These are phyloP conservation scores for Gryganskiella cystojenkinii DNA, from an alignment of 192 early-diverging fungal species.

Conservation along the genomic window DNA sequence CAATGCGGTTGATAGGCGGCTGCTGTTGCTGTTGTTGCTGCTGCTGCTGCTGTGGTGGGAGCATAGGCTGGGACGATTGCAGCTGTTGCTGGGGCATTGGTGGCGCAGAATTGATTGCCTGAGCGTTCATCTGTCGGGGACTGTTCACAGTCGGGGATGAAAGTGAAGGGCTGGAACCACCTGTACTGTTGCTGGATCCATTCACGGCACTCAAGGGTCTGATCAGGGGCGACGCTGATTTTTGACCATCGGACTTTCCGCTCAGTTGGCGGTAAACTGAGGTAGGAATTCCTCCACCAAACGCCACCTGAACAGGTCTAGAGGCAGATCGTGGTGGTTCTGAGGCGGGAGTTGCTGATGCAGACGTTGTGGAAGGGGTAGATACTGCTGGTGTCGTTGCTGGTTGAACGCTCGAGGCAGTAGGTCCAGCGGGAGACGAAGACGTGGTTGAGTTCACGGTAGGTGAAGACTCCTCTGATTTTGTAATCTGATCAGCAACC, in stretches of 20 bases:
- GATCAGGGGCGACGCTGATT: constrained; percentile 36
- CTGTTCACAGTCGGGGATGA: constrained; percentile 35
- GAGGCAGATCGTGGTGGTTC: constrained; percentile 28
- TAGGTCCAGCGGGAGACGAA: constrained; percentile 8
- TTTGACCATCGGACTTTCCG: constrained; percentile 58
- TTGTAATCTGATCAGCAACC: constrained; percentile 5
- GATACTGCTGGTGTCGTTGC: constrained; percentile 1
- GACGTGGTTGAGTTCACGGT: constrained; percentile 1
- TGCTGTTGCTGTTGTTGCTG: constrained; percentile 6
- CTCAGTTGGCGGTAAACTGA: constrained; percentile 70
- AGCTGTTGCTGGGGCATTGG: background rate
- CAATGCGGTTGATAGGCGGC: background rate
- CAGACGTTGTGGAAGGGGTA: background rate
- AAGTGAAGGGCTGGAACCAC: constrained; percentile 37
- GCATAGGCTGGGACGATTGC: background rate
- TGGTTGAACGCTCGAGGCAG: constrained; percentile 7
- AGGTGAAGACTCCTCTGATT: background rate
- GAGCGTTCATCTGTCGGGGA: constrained; percentile 35
- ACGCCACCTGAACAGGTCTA: constrained; percentile 47
- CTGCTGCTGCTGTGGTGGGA: constrained; percentile 11
- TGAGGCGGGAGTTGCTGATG: constrained; percentile 12
- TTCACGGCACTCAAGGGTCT: constrained; percentile 34
- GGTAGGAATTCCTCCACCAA: constrained; percentile 66
- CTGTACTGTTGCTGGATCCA: constrained; percentile 22
- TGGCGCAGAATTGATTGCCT: constrained; percentile 6